Base-by-base conservation (phyloP, 1,139 yeast species). In the Geotrichum siamense region DNA sequence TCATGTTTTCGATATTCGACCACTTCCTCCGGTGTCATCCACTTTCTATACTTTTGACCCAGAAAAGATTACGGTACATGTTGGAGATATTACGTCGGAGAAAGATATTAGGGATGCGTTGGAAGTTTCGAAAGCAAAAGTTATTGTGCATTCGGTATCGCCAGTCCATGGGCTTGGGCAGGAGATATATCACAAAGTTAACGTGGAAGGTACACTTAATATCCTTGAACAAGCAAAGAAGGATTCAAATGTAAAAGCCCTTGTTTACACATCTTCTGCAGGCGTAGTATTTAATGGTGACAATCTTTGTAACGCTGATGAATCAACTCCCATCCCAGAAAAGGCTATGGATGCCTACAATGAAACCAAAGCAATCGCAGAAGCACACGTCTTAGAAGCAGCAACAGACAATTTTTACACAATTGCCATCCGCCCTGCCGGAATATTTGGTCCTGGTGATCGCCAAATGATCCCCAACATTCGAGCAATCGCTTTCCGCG, bases 361-460 rank as follows among this genome's bases (percentile, higher is more conserved):
- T 59, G 89, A 84, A 60, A 89, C 98, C 15, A 93, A 93, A 62
- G 96, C 96, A 10, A 73, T 74, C 48, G 99, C 96, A 0, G 99
- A 93, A 64, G 74, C 72, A 23, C 75, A 79, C 63, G 96, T 89
- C 2, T 70, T 89, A 59, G 67, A 73, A 30, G 84, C 94, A n/a
- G 41, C 16, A 79, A 13, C 33, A 5, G 38, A 84, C 59, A 72
- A 72, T 5, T 75, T 84, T 48, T 64, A 71, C 41, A 91, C 98
- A 0, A 82, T 85, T 33, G 89, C 96, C 4, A 67, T 93, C 45
- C 77, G 99, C 53, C 98, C 98, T 1, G 96, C 98, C 0, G 99
- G 98, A 30, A 87, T 93, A 40, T 91, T 93, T 67, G 99, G 98
- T 4, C 98, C 98, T 3, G 98, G 98, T 37, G 98, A 93, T 63